These are phyloP conservation scores for Alisma plantagoaquatica DNA, from an alignment of 106 monocot species.

Conservation along the genomic window DNA sequence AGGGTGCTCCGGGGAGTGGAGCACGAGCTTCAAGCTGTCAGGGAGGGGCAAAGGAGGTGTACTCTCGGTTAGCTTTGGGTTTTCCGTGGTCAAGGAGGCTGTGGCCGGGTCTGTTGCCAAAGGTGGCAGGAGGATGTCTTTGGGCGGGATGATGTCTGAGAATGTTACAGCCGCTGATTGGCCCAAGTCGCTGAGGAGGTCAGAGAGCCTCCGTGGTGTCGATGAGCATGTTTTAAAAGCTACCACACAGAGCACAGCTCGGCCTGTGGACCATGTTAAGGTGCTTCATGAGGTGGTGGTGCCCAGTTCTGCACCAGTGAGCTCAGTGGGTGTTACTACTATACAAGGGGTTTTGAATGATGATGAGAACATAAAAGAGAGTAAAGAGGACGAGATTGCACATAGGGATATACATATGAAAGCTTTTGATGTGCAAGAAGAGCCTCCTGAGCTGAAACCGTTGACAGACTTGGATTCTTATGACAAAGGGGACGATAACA, in stretches of 20 bases:
- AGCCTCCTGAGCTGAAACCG: no score
- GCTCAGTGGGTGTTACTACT: constrained; percentile 1
- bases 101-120: no score
- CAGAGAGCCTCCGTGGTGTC: neutral
- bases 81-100: constrained; percentile 15
- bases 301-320: constrained; percentile 11
- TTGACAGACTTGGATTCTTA: neutral
- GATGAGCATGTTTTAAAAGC: neutral
- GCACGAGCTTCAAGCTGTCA: constrained; percentile 59
- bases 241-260: constrained; percentile 1
- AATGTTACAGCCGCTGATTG: no score
- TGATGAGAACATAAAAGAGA: neutral
- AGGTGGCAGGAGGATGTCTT: no score
- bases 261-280: constrained; percentile 49
- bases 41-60: constrained; percentile 66
- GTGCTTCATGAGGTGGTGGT: constrained; percentile 41
- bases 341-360: neutral
- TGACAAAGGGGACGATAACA: neutral
- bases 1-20: constrained; percentile 67
- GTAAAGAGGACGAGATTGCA: constrained; percentile 11
- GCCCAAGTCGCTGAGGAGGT: constrained; percentile 12
- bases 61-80: constrained; percentile 75
- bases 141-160: no score
- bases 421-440: constrained; percentile 15
- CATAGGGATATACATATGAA: constrained; percentile 9